Conservation (phyloP, 441 rosid species). For the Populus hybrid region DNA sequence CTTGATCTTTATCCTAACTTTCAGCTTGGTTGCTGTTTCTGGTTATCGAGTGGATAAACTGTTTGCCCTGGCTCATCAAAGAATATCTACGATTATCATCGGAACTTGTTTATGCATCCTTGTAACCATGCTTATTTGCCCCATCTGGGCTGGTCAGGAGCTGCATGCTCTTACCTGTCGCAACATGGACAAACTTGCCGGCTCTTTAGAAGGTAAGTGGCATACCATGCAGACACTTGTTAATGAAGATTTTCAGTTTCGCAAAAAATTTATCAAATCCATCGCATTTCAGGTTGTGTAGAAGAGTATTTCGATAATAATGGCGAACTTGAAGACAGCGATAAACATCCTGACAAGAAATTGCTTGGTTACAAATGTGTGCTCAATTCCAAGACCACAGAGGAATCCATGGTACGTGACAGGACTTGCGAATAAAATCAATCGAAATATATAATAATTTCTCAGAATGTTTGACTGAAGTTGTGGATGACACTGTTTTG, state of each 20-base stretch:
- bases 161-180: slow-evolving; percentile 46
- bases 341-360: slow-evolving; percentile 19
- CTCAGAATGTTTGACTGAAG: neutral
- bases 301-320: slow-evolving; percentile 28
- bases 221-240: neutral
- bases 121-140: slow-evolving; percentile 54
- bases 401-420: slow-evolving; percentile 64
- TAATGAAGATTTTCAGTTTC: neutral
- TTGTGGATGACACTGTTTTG: neutral
- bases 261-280: neutral
- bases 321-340: slow-evolving; percentile 9
- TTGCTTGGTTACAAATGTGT: slow-evolving; percentile 54
- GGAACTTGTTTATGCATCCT: slow-evolving; percentile 59
- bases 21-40: slow-evolving; percentile 62
- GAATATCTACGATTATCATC: slow-evolving; percentile 59
- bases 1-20: slow-evolving; percentile 74
- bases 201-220: slow-evolving; percentile 63
- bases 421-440: neutral
- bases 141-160: slow-evolving; percentile 95
- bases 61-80: slow-evolving; percentile 46
- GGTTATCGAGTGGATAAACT: slow-evolving; percentile 62
- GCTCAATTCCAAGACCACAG: slow-evolving; percentile 53
- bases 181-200: slow-evolving; percentile 61
- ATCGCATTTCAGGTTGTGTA: slow-evolving; percentile 35
- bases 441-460: neutral